Percentiles rank a stretch among this genome's conserved stretches.
phyloP scores from a whole-genome alignment of 1,139 yeast species.

The Suhomyces bribrorum region DNA sequence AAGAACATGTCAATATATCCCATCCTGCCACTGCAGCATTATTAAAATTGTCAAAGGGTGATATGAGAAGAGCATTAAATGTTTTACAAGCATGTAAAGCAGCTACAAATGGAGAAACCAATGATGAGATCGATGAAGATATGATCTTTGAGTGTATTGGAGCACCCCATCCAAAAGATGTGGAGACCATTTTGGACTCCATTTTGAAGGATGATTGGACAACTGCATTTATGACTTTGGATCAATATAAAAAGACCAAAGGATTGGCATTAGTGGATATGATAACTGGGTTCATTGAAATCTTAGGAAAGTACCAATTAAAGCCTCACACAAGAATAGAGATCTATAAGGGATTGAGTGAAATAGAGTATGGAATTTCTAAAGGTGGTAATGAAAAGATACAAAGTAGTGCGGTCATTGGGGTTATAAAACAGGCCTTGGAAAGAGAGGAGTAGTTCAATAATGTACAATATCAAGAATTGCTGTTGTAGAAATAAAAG shows the following conservation, averaged over 20 bases:
- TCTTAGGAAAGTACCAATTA: slow-evolving; percentile 67
- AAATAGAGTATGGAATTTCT: slow-evolving; percentile 86
- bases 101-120: slow-evolving; percentile 50
- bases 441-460: slow-evolving; percentile 4
- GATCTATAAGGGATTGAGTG: slow-evolving; percentile 71
- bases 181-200: slow-evolving; percentile 71
- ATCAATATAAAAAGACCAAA: slow-evolving; percentile 60
- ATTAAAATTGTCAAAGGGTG: slow-evolving; percentile 76
- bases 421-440: slow-evolving; percentile 60
- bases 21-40: slow-evolving; percentile 66
- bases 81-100: slow-evolving; percentile 94
- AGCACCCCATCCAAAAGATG: slow-evolving; percentile 87
- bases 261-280: slow-evolving; percentile 92
- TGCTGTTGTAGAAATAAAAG: background rate
- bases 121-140: slow-evolving; percentile 58
- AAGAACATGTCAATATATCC: slow-evolving; percentile 61
- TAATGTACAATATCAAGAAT: background rate
- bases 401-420: slow-evolving; percentile 88
- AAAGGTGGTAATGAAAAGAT: slow-evolving; percentile 91
- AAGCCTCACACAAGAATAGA: slow-evolving; percentile 60
- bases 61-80: slow-evolving; percentile 93
- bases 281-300: slow-evolving; percentile 71
- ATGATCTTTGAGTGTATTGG: slow-evolving; percentile 95
- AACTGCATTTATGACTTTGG: slow-evolving; percentile 67
- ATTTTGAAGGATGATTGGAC: slow-evolving; percentile 89